Evolutionary conservation across 129 eudicot genomes (phyloP), one percentile per base, ranked within the genome.

Genomic region (Centella asiatica): DNA sequence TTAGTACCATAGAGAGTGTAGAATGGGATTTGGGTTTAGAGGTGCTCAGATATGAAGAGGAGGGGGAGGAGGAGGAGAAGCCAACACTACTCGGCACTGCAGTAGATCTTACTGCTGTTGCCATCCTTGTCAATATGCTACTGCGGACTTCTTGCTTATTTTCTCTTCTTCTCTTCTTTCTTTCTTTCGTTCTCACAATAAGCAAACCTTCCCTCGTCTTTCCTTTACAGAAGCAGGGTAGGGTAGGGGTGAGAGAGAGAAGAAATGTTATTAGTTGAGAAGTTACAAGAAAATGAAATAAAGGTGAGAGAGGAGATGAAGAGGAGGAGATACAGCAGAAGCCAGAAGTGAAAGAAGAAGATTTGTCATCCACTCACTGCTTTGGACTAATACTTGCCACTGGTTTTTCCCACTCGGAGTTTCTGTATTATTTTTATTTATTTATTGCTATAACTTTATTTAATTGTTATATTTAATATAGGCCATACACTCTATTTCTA

Each of bases 361-460:
- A 66, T 67, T 52, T 86, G 46, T 77, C 69, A 42, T 80, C 90
- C 95, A 83, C 95, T 83, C 70, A 76, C 58, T 48, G 69, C 20
- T 67, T 53, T 46, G 56, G 71, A 77, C 66, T 62, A 76, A 64
- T 80, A 46, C 50, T 66, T 74, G 65, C 87, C 95, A 86, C 86
- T 74, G 69, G 62, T 70, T 78, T 70, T 69, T 64, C 23, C 23
- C 15, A 32, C 32, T 48, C 57, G n/a, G n/a, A n/a, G n/a, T 24
- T 4, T 29, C 60, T 29, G 9, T 52, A 12, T 52, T 36, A 2
- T 34, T 4, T 20, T 23, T 12, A 26, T 51, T 51, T 25, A 42
- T 42, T 11, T 14, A 10, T 12, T 26, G 4, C 24, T 47, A 1
- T 15, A 17, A 15, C 17, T n/a, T 26, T 28, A 13, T 28, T 28